Percentiles rank a stretch among this genome's conserved stretches.
Evolutionary conservation across 805 yeast genomes (phyloP).

Genomic region (Schizosaccharomyces japonicus): DNA sequence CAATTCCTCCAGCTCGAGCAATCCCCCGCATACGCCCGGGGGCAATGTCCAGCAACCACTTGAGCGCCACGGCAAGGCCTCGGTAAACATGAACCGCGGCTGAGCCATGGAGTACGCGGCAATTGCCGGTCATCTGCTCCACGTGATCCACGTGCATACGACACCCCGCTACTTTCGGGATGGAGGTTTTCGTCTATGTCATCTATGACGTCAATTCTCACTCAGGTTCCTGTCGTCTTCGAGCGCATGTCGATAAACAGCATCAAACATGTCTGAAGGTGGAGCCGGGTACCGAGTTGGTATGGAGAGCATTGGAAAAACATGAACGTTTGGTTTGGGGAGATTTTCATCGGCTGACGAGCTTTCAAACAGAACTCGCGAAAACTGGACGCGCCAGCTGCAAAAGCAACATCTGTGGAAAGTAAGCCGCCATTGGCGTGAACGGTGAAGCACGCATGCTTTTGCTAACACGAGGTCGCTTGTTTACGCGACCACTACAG

Average conservation of each 20-base stretch:
- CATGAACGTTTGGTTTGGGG: background rate
- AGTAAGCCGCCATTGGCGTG: too few relatives aligned
- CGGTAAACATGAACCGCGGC: too few relatives aligned
- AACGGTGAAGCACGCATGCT: too few relatives aligned
- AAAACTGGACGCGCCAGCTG: too few relatives aligned
- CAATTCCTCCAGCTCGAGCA: background rate
- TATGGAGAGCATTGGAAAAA: background rate
- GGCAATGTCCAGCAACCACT: background rate
- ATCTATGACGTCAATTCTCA: background rate
- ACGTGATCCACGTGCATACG: background rate
- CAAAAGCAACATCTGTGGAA: too few relatives aligned
- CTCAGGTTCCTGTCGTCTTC: background rate
- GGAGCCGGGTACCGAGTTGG: too few relatives aligned
- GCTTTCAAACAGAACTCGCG: too few relatives aligned
- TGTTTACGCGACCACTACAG: too few relatives aligned
- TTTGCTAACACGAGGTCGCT: too few relatives aligned
- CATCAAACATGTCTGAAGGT: too few relatives aligned
- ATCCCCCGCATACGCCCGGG: background rate
- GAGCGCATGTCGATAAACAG: background rate
- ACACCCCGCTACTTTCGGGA: background rate
- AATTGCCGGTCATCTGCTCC: background rate
- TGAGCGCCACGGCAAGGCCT: too few relatives aligned
- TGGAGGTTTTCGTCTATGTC: background rate
- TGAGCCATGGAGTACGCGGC: background rate
- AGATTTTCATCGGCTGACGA: background rate